Percentiles rank a stretch among this genome's conserved stretches.
Conservation (phyloP, 345 rosid species). For the Linum tenue region DNA sequence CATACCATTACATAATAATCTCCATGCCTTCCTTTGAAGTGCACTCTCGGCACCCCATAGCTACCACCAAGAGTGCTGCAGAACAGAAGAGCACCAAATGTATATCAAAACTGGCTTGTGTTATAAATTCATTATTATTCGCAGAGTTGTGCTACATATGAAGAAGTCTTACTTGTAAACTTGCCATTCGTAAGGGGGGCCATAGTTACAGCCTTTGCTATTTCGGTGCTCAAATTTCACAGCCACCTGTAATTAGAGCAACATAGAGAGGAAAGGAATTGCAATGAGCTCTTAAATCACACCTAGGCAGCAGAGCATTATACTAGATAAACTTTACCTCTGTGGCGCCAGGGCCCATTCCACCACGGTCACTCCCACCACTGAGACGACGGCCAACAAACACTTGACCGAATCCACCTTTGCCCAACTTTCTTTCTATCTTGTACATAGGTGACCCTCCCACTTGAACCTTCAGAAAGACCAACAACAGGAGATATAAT, state of each 20-base stretch:
- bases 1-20: constrained; percentile 31
- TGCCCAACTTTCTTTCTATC: constrained; percentile 28
- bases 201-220: constrained; percentile 30
- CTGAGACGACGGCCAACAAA: constrained; percentile 24
- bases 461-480: constrained; percentile 22
- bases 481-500: not conserved
- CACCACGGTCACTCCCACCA: constrained; percentile 21
- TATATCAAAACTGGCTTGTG: not conserved
- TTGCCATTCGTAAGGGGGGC: constrained; percentile 32
- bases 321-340: constrained; percentile 29
- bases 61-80: constrained; percentile 82
- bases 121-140: not conserved
- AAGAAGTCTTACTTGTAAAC: constrained; percentile 20
- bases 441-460: constrained; percentile 24
- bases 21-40: constrained; percentile 28
- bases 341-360: not conserved
- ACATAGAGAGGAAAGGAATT: not conserved
- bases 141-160: not conserved
- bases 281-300: not conserved
- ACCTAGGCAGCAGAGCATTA: not conserved
- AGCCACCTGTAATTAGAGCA: constrained; percentile 17
- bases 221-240: constrained; percentile 27
- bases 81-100: constrained; percentile 9
- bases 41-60: constrained; percentile 30
- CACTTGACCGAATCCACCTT: constrained; percentile 31